These are phyloP conservation scores for Hypsizygus ulmarius DNA, from an alignment of 1,284 basidiomycete genomes.

Conservation along the genomic window DNA sequence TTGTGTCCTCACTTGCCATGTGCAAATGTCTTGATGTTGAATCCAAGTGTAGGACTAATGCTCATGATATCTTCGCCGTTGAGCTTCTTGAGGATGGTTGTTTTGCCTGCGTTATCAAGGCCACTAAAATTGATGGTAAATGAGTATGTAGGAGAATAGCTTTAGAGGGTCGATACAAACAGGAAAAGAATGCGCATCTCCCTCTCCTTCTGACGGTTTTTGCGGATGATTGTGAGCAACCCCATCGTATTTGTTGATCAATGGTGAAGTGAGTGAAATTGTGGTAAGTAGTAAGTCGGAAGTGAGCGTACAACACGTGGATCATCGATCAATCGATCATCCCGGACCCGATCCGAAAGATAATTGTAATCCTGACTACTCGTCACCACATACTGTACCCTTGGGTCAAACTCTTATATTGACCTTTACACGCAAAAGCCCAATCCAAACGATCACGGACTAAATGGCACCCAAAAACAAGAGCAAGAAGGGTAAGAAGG, in stretches of 20 bases:
- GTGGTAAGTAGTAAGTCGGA: too few relatives aligned
- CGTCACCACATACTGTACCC: too few relatives aligned
- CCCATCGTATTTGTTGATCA: too few relatives aligned
- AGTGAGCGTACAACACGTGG: too few relatives aligned
- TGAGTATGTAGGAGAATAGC: not conserved
- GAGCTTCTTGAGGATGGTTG: constrained; percentile 94
- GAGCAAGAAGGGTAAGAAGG: constrained; percentile 84
- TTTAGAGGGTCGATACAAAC: constrained; percentile 42
- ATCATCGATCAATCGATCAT: not conserved
- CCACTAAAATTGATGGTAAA: constrained; percentile 55
- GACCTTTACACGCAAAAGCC: not conserved
- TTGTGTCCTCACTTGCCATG: constrained; percentile 72
- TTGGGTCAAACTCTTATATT: too few relatives aligned
- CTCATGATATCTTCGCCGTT: constrained; percentile 86
- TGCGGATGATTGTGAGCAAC: constrained; percentile 94
- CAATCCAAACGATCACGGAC: constrained; percentile 8
- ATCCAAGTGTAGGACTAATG: constrained; percentile 94
- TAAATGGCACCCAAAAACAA: constrained; percentile 87
- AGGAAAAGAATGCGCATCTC: constrained; percentile 97
- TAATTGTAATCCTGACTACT: not conserved
- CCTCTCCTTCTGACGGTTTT: constrained; percentile 91
- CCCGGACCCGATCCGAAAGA: too few relatives aligned
- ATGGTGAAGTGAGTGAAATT: too few relatives aligned
- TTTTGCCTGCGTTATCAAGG: constrained; percentile 99
- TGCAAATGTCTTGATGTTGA: constrained; percentile 97